Conservation (phyloP, 2,329 filamentous ascomycete genomes). For the Bipolaris cookei region DNA sequence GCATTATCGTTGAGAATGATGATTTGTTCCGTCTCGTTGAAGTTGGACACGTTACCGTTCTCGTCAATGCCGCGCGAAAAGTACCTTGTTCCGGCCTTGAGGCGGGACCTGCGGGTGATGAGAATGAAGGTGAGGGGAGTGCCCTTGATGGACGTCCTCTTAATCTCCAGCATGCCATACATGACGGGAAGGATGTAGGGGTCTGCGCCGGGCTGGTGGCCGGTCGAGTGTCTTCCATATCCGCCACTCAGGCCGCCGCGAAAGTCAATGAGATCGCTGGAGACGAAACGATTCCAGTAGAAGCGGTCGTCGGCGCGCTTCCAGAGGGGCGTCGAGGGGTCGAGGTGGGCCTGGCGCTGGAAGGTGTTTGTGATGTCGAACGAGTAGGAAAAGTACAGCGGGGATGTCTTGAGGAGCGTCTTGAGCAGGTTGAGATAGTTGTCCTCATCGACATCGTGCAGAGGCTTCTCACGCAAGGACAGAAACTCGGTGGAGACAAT, state of each 20-base stretch:
- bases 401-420: constrained; percentile 78
- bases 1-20: constrained; percentile 84
- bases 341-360: constrained; percentile 84
- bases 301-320: constrained; percentile 93
- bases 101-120: constrained; percentile 86
- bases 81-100: constrained; percentile 89
- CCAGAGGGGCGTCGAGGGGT: constrained; percentile 79
- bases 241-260: constrained; percentile 63
- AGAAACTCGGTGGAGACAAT: constrained; percentile 90
- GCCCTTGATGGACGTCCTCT: constrained; percentile 81
- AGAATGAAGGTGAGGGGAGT: constrained; percentile 84
- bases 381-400: constrained; percentile 98
- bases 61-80: constrained; percentile 95
- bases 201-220: constrained; percentile 77
- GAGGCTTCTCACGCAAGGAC: constrained; percentile 86
- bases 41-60: constrained; percentile 94
- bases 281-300: constrained; percentile 97
- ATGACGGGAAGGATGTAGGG: constrained; percentile 95
- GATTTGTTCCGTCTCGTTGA: constrained; percentile 97
- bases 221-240: constrained; percentile 65
- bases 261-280: constrained; percentile 90
- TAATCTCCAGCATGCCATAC: constrained; percentile 94
- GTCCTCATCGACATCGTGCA: constrained; percentile 94
- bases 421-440: constrained; percentile 84
- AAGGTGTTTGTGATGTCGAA: constrained; percentile 96